phyloP scores from a whole-genome alignment of 148 eudicot species.

The Persicaria maculosa region DNA sequence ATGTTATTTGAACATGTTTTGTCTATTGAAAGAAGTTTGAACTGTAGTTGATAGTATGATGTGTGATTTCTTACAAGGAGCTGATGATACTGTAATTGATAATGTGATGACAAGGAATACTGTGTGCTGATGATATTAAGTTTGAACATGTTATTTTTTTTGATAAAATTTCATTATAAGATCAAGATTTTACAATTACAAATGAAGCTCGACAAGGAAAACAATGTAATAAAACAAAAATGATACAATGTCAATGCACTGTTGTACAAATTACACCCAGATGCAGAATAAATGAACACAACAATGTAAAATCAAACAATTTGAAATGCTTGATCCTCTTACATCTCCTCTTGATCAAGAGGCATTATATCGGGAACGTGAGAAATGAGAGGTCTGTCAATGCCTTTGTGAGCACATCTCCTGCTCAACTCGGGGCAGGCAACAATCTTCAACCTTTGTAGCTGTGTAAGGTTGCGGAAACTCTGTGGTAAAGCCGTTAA shows the following conservation, averaged over 20 bases:
- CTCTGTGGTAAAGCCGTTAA: constrained; percentile 6
- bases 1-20: no score
- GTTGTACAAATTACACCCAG: background rate
- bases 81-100: no score
- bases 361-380: constrained; percentile 4
- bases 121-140: background rate
- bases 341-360: constrained; percentile 8
- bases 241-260: background rate
- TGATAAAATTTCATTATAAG: background rate
- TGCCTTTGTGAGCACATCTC: constrained; percentile 1
- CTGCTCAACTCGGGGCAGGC: constrained; percentile 5
- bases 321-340: constrained; percentile 10
- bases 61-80: no score
- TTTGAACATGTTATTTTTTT: background rate
- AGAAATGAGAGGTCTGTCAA: constrained; percentile 5
- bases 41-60: no score
- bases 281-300: background rate
- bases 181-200: background rate
- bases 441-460: constrained; percentile 8
- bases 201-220: background rate
- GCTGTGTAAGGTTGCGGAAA: background rate
- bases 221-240: background rate
- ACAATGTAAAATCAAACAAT: background rate
- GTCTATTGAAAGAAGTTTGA: no score
- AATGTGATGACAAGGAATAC: no score